These are phyloP conservation scores for Dioszegia aurantiaca DNA, from an alignment of 768 basidiomycete species.

Conservation along the genomic window DNA sequence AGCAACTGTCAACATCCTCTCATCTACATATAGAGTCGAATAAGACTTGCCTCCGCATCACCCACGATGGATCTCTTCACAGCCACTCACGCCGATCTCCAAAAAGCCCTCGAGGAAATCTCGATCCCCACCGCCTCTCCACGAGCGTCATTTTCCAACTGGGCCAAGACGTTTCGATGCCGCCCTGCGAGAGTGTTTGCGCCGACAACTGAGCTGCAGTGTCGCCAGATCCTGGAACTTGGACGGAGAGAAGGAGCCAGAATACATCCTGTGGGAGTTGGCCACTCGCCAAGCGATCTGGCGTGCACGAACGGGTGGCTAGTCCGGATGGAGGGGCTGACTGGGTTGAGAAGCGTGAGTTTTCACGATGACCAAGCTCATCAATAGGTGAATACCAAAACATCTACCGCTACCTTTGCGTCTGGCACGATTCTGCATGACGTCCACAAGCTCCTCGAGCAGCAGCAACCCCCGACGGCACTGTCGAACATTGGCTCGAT, in stretches of 20 bases:
- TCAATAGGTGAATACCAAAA: conserved; percentile 35
- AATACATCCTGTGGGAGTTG: conserved; percentile 80
- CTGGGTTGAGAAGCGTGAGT: conserved; percentile 73
- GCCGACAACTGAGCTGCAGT: conserved; percentile 68
- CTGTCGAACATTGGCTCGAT: conserved; percentile 93
- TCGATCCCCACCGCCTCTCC: conserved; percentile 34
- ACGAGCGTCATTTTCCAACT: conserved; percentile 65
- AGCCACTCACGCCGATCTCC: conserved; percentile 15
- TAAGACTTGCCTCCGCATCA: background rate
- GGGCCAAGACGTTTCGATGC: conserved; percentile 71
- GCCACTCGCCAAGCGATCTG: conserved; percentile 90
- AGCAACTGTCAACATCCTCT: background rate
- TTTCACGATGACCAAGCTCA: background rate
- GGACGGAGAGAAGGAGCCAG: conserved; percentile 68
- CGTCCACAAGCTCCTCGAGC: conserved; percentile 67
- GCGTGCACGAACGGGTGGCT: conserved; percentile 85
- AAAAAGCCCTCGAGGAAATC: conserved; percentile 26
- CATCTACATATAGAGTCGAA: background rate
- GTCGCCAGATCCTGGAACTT: conserved; percentile 72
- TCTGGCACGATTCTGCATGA: conserved; percentile 61
- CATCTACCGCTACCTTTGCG: conserved; percentile 34
- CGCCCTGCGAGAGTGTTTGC: conserved; percentile 60
- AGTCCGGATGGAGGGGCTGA: conserved; percentile 71
- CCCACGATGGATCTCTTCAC: background rate
- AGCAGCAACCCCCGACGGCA: conserved; percentile 63